A percentile compares a stretch with the other conserved stretches of the same genome.
Conservation (phyloP, 352 stramenopile species). For the Elongisporangium prolatum region DNA sequence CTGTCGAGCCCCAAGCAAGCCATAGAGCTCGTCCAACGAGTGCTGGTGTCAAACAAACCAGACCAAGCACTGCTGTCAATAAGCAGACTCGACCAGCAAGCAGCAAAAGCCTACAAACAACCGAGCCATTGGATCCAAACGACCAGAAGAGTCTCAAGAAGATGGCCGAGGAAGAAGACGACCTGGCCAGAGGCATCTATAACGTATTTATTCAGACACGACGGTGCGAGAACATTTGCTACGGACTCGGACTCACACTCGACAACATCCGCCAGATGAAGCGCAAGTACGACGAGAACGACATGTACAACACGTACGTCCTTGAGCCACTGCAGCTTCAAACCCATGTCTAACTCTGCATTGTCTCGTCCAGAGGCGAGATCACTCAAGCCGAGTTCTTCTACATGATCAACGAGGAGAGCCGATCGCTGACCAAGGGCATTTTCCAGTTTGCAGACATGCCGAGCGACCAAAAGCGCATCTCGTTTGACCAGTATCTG, state of each 20-base stretch:
- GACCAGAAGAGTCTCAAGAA: not conserved
- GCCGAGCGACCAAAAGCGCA: slow-evolving; percentile 34
- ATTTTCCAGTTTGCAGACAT: slow-evolving; percentile 46
- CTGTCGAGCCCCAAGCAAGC: not conserved
- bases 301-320: slow-evolving; percentile 73
- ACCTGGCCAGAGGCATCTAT: slow-evolving; percentile 34
- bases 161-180: slow-evolving; percentile 11
- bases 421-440: slow-evolving; percentile 43
- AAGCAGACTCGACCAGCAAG: not conserved
- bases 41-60: not conserved
- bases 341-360: not conserved
- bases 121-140: not conserved
- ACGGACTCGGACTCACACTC: slow-evolving; percentile 37
- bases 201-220: slow-evolving; percentile 51
- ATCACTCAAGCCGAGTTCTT: slow-evolving; percentile 75
- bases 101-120: not conserved
- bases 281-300: slow-evolving; percentile 63
- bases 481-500: slow-evolving; percentile 66
- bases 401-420: slow-evolving; percentile 62
- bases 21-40: not conserved
- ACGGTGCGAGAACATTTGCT: slow-evolving; percentile 47
- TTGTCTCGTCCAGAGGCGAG: slow-evolving; percentile 32
- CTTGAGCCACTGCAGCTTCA: not conserved
- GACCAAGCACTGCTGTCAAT: not conserved
- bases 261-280: slow-evolving; percentile 64